Evolutionary conservation across 75 land plant genomes (phyloP).

Genomic region (Selaginella moellendorffii): DNA sequence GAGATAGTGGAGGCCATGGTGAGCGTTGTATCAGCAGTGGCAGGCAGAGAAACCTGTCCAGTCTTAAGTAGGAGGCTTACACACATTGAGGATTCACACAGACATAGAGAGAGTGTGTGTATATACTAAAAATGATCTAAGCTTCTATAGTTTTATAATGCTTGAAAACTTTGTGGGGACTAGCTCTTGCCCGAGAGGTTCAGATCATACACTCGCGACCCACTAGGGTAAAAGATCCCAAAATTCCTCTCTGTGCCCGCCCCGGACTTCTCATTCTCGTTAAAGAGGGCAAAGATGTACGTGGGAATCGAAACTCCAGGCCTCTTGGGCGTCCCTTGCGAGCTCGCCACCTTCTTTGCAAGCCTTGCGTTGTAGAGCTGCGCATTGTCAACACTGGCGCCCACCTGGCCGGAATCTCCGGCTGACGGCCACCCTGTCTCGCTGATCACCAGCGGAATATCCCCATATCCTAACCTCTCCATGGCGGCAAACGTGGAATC

Average conservation of each 20-base stretch:
- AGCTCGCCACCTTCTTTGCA: not conserved
- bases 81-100: too few relatives aligned
- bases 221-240: not conserved
- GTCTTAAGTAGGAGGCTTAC: too few relatives aligned
- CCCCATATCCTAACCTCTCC: constrained; percentile 4
- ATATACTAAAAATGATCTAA: too few relatives aligned
- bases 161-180: too few relatives aligned
- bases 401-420: not conserved
- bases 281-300: constrained; percentile 8
- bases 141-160: too few relatives aligned
- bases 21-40: too few relatives aligned
- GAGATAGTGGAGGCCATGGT: too few relatives aligned
- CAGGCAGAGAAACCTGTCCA: too few relatives aligned
- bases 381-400: not conserved
- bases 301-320: not conserved
- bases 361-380: constrained; percentile 2
- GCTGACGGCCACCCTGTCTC: constrained; percentile 3
- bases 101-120: too few relatives aligned
- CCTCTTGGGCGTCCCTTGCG: not conserved
- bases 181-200: constrained; percentile 40
- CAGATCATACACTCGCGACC: constrained; percentile 15
- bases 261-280: constrained; percentile 5
- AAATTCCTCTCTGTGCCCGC: not conserved
- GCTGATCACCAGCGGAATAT: not conserved
- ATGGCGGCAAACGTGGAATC: not conserved